Percentiles rank a stretch among this genome's conserved stretches.
phyloP scores from a whole-genome alignment of 1,284 basidiomycete genomes.

The Wallemia mellicola region DNA sequence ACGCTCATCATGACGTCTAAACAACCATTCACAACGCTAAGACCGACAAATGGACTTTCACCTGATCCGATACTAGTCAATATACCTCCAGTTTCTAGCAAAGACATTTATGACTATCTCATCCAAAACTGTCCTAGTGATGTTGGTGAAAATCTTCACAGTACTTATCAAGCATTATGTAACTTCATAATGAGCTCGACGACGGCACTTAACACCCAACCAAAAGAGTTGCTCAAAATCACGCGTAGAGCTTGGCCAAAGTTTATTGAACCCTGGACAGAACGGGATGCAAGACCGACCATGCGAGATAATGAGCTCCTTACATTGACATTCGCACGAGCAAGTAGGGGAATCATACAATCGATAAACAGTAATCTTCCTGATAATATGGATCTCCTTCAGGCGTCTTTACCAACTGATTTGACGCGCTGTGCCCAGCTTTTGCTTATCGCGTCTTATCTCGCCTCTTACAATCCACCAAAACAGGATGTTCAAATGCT shows the following conservation, averaged over 20 bases:
- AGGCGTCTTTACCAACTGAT: not conserved
- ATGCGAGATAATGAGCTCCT: not conserved
- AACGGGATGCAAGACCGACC: not conserved
- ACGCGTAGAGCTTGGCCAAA: not conserved
- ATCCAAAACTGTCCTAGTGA: not conserved
- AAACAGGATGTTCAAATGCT: not conserved
- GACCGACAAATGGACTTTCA: not conserved
- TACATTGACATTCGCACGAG: not conserved
- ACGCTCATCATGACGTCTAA: not conserved
- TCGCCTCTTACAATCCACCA: not conserved
- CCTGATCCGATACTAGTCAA: not conserved
- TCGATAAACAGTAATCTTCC: not conserved
- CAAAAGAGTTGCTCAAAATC: not conserved
- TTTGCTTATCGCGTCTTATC: not conserved
- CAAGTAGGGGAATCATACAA: not conserved
- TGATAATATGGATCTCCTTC: not conserved
- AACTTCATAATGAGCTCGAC: not conserved
- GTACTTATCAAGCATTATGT: not conserved
- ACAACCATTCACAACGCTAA: not conserved
- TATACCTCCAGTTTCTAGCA: not conserved
- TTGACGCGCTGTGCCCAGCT: not conserved
- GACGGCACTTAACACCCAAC: not conserved
- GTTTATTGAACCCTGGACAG: not conserved
- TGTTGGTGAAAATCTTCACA: not conserved
- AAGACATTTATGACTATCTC: not conserved